phyloP scores from a whole-genome alignment of 495 filamentous ascomycete species.

The Lasiosphaeris hirsuta region DNA sequence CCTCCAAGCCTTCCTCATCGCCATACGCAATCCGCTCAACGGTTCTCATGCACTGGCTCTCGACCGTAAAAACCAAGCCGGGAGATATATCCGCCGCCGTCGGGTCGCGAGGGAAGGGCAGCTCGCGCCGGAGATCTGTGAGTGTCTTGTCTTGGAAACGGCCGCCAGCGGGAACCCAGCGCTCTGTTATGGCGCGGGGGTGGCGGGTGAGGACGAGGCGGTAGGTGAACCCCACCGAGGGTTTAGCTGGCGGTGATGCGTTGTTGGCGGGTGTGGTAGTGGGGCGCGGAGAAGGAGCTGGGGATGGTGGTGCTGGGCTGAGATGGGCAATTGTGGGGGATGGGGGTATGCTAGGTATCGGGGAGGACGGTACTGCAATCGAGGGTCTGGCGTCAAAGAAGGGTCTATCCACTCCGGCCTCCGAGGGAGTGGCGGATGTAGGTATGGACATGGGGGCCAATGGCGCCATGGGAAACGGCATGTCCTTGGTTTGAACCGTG shows the following conservation, averaged over 20 bases:
- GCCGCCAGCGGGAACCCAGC: neutral
- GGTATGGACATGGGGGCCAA: too few relatives aligned
- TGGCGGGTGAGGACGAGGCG: neutral
- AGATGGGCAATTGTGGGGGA: too few relatives aligned
- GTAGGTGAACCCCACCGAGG: neutral
- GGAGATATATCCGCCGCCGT: neutral
- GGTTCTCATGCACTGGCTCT: neutral
- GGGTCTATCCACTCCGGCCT: too few relatives aligned
- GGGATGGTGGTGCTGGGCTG: too few relatives aligned
- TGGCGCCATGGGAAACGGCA: too few relatives aligned
- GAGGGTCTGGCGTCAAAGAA: too few relatives aligned
- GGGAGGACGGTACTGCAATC: too few relatives aligned
- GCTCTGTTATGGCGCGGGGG: neutral
- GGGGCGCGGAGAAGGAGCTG: neutral
- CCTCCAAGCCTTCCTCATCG: neutral
- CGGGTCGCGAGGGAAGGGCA: neutral
- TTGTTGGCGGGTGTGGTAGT: neutral
- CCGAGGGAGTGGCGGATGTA: too few relatives aligned
- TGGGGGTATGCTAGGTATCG: too few relatives aligned
- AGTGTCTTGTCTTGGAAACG: conserved; percentile 1
- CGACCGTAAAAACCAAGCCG: neutral
- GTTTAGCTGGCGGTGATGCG: neutral
- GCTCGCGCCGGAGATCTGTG: neutral
- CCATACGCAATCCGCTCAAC: neutral
- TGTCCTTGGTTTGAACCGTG: too few relatives aligned